These are phyloP conservation scores for Eucalyptus grandis DNA, from an alignment of 345 rosid genomes.

Conservation along the genomic window DNA sequence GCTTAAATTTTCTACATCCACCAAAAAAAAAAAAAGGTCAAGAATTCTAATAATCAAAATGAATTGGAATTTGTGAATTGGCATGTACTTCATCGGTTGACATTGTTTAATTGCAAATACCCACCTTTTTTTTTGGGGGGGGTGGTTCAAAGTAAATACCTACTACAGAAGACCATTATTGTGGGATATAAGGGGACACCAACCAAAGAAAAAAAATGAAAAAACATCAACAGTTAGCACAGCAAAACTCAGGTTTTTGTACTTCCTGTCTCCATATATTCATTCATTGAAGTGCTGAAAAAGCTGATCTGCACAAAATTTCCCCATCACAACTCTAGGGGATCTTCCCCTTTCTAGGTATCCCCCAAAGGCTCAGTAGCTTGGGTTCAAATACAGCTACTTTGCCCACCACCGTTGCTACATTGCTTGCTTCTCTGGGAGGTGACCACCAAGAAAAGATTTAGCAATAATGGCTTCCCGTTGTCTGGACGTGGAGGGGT, in stretches of 20 bases:
- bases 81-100: background rate
- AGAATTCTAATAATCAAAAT: background rate
- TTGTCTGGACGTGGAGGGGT: background rate
- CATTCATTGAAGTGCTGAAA: background rate
- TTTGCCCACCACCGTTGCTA: background rate
- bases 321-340: background rate
- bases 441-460: background rate
- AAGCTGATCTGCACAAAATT: background rate
- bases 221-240: background rate
- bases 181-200: background rate
- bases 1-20: background rate
- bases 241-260: background rate
- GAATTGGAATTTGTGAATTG: background rate
- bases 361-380: background rate
- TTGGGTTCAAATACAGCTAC: background rate
- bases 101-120: background rate
- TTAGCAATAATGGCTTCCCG: background rate
- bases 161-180: background rate
- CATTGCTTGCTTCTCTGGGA: background rate
- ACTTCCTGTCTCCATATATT: background rate
- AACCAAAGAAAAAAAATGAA: background rate
- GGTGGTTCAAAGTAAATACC: background rate
- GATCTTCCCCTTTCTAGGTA: background rate
- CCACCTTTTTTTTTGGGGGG: background rate
- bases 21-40: background rate